Conservation (phyloP, 2,329 filamentous ascomycete genomes). For the Ramularia endophylla region DNA sequence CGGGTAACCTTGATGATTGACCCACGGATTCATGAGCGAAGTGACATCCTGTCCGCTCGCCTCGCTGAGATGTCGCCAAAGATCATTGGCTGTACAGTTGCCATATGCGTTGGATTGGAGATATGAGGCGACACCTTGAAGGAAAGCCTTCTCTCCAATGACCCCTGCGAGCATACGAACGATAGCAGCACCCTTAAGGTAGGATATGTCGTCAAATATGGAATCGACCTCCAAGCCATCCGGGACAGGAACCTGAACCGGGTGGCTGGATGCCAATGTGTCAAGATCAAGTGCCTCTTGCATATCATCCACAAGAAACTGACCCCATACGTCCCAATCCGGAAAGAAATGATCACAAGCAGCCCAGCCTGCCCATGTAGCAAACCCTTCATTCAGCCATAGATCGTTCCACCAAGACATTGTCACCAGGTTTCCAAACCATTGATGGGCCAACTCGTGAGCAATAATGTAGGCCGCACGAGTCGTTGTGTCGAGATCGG, state of each 20-base stretch:
- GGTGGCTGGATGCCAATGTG: constrained; percentile 80
- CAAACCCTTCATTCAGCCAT: constrained; percentile 92
- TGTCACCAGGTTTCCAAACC: constrained; percentile 91
- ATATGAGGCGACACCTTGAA: constrained; percentile 82
- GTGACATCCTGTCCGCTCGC: constrained; percentile 80
- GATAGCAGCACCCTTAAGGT: constrained; percentile 87
- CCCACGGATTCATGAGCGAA: constrained; percentile 58
- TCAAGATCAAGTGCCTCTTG: constrained; percentile 85
- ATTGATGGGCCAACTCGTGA: constrained; percentile 89
- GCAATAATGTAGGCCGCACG: constrained; percentile 90
- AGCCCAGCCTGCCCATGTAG: constrained; percentile 93
- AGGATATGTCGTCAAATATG: constrained; percentile 93
- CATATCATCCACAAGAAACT: constrained; percentile 90
- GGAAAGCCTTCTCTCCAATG: constrained; percentile 76
- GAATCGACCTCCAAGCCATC: constrained; percentile 93
- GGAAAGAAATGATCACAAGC: constrained; percentile 85
- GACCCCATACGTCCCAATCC: constrained; percentile 93
- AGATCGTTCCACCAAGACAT: constrained; percentile 77
- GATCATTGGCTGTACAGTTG: constrained; percentile 79
- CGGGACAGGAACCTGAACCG: constrained; percentile 86
- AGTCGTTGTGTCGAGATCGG: constrained; percentile 81
- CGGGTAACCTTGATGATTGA: constrained; percentile 2
- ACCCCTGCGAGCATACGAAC: constrained; percentile 91
- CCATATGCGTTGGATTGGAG: constrained; percentile 79
- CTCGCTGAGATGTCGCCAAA: constrained; percentile 81